A percentile compares a stretch with the other conserved stretches of the same genome.
Conservation (phyloP, 805 yeast genomes). For the Priceomyces castillae region DNA sequence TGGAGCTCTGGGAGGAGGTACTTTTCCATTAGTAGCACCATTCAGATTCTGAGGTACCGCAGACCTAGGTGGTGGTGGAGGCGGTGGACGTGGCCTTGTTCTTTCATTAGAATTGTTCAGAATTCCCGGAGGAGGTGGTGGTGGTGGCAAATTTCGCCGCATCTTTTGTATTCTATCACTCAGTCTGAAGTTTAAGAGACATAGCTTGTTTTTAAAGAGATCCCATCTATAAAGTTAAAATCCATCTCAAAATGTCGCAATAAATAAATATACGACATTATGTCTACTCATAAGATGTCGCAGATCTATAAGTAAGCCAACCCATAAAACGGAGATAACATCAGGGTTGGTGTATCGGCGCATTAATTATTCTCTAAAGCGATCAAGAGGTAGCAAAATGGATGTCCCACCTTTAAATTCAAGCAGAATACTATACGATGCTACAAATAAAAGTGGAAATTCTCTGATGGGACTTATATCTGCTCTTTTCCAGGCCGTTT, state of each 20-base stretch:
- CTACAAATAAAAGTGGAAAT: background rate
- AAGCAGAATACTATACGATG: background rate
- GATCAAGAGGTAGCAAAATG: background rate
- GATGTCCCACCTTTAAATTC: background rate
- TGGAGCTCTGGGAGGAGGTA: constrained; percentile 22
- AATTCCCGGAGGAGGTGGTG: constrained; percentile 33
- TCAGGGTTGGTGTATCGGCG: too few species aligned
- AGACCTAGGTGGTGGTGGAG: constrained; percentile 36
- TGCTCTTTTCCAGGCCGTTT: constrained; percentile 12
- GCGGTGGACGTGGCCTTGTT: constrained; percentile 18
- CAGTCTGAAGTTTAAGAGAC: background rate
- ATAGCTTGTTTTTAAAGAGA: background rate
- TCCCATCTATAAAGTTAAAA: background rate
- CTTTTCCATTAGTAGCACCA: constrained; percentile 4
- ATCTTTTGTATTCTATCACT: constrained; percentile 1
- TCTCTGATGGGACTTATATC: background rate
- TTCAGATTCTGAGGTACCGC: constrained; percentile 8
- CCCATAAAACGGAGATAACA: background rate
- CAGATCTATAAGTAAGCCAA: too few species aligned
- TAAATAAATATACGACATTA: background rate
- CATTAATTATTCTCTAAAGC: too few species aligned
- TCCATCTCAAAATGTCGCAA: constrained; percentile 4
- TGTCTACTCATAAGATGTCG: background rate
- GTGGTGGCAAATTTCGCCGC: constrained; percentile 21
- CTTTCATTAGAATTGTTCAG: background rate